These are phyloP conservation scores for Scedosporium minutisporum DNA, from an alignment of 2,329 filamentous ascomycete genomes.

Conservation along the genomic window DNA sequence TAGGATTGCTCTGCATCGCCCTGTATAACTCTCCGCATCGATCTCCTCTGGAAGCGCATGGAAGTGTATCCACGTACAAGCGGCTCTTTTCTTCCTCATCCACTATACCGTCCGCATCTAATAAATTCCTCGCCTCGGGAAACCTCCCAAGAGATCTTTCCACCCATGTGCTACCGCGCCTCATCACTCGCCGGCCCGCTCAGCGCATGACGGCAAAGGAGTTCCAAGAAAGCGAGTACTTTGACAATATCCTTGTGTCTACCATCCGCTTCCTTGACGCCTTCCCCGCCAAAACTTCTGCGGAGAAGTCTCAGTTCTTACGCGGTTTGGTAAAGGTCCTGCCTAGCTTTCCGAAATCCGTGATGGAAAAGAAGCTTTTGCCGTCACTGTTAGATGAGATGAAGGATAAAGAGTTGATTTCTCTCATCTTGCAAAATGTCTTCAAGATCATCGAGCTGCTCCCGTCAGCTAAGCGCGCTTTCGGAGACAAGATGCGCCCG, in stretches of 20 bases:
- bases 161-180: conserved; percentile 65
- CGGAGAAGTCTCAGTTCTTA: conserved; percentile 87
- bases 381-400: conserved; percentile 84
- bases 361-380: conserved; percentile 89
- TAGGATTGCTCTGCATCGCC: conserved; percentile 79
- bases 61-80: conserved; percentile 76
- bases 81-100: conserved; percentile 71
- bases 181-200: conserved; percentile 80
- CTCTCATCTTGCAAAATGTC: conserved; percentile 79
- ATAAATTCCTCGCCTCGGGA: conserved; percentile 75
- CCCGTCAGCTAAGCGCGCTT: conserved; percentile 61
- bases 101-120: conserved; percentile 65
- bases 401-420: conserved; percentile 81
- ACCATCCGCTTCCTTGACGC: conserved; percentile 92
- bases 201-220: conserved; percentile 80
- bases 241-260: conserved; percentile 92
- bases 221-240: conserved; percentile 92
- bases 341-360: conserved; percentile 83
- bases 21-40: conserved; percentile 90
- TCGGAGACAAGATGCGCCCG: conserved; percentile 80
- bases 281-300: conserved; percentile 82
- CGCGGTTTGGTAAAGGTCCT: conserved; percentile 78
- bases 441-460: conserved; percentile 81
- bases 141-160: conserved; percentile 72
- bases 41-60: conserved; percentile 75